Evolutionary conservation across 345 rosid species (phyloP), one percentile per base, ranked within the genome.

Genomic region (Adansonia digitata): DNA sequence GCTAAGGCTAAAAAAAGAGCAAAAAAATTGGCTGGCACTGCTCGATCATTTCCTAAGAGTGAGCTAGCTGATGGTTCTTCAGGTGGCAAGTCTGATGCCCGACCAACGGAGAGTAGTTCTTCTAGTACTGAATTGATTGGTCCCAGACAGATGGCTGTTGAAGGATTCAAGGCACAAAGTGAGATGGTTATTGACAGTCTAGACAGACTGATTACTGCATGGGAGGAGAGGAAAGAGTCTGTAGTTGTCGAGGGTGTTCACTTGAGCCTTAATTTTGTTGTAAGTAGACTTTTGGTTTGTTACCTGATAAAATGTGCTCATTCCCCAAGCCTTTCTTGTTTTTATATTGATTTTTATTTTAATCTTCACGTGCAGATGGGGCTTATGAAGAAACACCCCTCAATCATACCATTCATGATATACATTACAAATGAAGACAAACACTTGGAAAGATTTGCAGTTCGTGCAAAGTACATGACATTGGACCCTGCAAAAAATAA

Each of bases 161-260:
- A 91, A 92, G 99, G 99, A 74, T 96, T 74, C 49, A 96, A 96
- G 82, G 99, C 99, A 27, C 99, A 96, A 74, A 96, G 99, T 75
- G 99, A 96, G 81, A 96, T 96, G 98, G 99, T 96, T 15, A 96
- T 96, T 39, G 99, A 96, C 71, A 96, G 97, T 84, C 98, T 96
- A 14, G 97, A 96, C 80, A 88, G 99, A 65, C 90, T 93, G 64
- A 92, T 96, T 71, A 93, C 99, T 71, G 86, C 92, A 2, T 96
- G 99, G 99, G 99, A 96, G 83, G 97, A 90, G 73, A 81, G 94
- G 80, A 96, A 93, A 82, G 98, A 96, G 79, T 96, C 99, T 6
- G 99, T 93, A 5, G 87, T 96, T 51, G 97, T 96, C 37, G 99
- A 96, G 87, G 99, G 99, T 77, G 99, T 96, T 74, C 99, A 96